phyloP scores from a whole-genome alignment of 2,329 filamentous ascomycete species.

The Fusarium musae region DNA sequence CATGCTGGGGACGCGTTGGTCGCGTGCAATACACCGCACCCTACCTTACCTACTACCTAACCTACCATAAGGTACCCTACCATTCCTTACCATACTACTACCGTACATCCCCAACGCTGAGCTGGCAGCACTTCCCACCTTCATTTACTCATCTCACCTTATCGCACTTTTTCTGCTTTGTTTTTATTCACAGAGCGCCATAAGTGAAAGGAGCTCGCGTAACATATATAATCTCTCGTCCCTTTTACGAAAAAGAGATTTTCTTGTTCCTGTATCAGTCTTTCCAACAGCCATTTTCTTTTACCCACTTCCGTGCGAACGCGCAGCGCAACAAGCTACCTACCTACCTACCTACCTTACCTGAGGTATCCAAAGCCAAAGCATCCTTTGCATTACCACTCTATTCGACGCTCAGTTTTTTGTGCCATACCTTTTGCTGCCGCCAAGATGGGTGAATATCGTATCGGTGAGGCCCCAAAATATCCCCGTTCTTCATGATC shows the following conservation, averaged over 20 bases:
- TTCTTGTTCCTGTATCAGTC: not conserved
- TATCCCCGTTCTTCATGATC: not conserved
- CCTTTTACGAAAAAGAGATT: not conserved
- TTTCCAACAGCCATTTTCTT: not conserved
- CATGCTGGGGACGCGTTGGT: slow-evolving; percentile 38
- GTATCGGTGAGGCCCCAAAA: slow-evolving; percentile 55
- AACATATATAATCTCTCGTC: not conserved
- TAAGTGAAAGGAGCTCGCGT: not conserved
- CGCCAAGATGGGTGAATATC: slow-evolving; percentile 57
- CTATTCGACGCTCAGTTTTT: slow-evolving; percentile 13
- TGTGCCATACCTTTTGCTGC: not conserved
- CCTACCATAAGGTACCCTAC: not conserved
- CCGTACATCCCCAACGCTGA: slow-evolving; percentile 15
- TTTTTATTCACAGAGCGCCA: slow-evolving; percentile 13
- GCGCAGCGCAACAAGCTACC: slow-evolving; percentile 3
- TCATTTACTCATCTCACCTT: slow-evolving; percentile 31
- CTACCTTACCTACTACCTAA: too few species aligned
- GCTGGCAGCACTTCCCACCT: slow-evolving; percentile 25
- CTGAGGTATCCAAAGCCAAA: not conserved
- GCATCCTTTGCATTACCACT: slow-evolving; percentile 17
- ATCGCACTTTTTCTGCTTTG: slow-evolving; percentile 26
- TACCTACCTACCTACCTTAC: not conserved
- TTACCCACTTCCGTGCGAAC: not conserved
- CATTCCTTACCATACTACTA: slow-evolving; percentile 24
- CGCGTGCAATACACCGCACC: slow-evolving; percentile 28